phyloP scores from a whole-genome alignment of 257 asterid species.

The Nicotiana noctiflora region DNA sequence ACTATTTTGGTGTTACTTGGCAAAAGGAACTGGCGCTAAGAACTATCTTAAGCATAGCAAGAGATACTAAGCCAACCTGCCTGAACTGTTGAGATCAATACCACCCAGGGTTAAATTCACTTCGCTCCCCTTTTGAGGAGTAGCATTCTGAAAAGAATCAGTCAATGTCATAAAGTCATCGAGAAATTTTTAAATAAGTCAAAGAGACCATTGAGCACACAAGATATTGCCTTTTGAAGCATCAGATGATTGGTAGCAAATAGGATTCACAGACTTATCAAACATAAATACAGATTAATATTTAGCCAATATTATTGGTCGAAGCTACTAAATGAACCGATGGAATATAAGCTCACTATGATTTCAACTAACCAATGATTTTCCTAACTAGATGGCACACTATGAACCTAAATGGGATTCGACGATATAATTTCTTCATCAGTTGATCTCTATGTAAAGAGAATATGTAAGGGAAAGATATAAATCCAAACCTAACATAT shows the following conservation, averaged over 20 bases:
- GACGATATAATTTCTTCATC: neutral
- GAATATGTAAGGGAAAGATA: neutral
- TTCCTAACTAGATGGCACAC: neutral
- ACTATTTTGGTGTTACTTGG: neutral
- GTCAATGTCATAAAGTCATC: neutral
- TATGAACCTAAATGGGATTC: neutral
- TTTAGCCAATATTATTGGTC: neutral
- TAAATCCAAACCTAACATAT: neutral
- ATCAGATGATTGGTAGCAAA: neutral
- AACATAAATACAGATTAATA: neutral
- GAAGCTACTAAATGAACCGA: neutral
- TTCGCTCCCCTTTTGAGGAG: constrained; percentile 76
- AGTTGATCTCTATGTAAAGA: neutral
- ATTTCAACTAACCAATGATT: neutral
- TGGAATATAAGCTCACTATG: neutral
- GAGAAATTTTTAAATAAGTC: neutral
- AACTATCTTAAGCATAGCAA: constrained; percentile 8
- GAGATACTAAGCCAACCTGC: constrained; percentile 72
- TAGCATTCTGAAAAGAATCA: constrained; percentile 45
- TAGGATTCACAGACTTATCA: neutral
- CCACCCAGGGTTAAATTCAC: constrained; percentile 98
- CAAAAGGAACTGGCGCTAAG: neutral
- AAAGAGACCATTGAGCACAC: neutral
- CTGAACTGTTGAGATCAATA: constrained; percentile 99
- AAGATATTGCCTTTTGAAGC: neutral